These are phyloP conservation scores for Pelargonium myrrhifolium DNA, from an alignment of 441 rosid species.

Conservation along the genomic window DNA sequence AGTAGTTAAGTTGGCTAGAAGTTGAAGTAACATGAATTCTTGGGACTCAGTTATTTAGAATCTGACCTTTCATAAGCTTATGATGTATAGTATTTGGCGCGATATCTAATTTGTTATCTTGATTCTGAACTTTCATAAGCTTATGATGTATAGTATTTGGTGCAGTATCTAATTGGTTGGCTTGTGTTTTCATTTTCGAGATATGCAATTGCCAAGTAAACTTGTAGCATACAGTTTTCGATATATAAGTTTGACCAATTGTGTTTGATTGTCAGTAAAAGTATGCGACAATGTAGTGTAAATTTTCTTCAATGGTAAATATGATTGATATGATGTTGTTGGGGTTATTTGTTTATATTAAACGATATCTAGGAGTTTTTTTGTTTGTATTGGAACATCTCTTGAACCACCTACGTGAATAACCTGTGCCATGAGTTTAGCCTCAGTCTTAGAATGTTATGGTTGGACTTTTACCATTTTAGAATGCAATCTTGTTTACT, in stretches of 20 bases:
- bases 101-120: not conserved
- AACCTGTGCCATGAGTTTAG: not conserved
- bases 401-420: not conserved
- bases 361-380: not conserved
- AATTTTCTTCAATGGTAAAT: too few relatives aligned
- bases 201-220: not conserved
- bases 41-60: not conserved
- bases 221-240: not conserved
- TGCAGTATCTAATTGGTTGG: not conserved
- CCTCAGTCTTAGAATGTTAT: not conserved
- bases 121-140: not conserved
- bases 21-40: too few relatives aligned
- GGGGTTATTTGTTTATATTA: not conserved
- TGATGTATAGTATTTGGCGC: not conserved
- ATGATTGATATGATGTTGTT: not conserved
- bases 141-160: not conserved
- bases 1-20: too few relatives aligned
- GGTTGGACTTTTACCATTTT: not conserved
- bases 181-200: not conserved
- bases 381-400: not conserved
- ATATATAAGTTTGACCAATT: too few relatives aligned
- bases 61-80: not conserved
- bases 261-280: not conserved
- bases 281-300: not conserved
- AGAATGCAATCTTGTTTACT: not conserved